Conservation (phyloP, 2,329 filamentous ascomycete genomes). For the Xylariaceae sp. region DNA sequence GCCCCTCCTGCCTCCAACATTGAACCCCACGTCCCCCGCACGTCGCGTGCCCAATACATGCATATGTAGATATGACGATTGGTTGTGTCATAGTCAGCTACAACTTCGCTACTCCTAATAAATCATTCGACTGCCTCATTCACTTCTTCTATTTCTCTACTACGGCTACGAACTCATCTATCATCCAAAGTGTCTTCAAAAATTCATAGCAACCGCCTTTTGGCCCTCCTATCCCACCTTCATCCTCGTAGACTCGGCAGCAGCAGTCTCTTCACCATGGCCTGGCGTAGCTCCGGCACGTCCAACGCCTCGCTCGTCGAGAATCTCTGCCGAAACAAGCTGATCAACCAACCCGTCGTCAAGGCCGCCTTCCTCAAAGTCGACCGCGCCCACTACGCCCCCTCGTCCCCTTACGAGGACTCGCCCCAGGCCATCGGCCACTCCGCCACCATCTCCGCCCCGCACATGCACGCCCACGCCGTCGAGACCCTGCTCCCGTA, state of each 20-base stretch:
- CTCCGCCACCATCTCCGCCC: conserved; percentile 59
- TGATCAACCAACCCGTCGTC: conserved; percentile 74
- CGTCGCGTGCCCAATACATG: no score
- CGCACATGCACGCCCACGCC: conserved; percentile 64
- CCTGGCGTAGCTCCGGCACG: conserved; percentile 81
- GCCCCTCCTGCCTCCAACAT: no score
- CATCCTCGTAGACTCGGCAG: not conserved
- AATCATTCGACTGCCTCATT: not conserved
- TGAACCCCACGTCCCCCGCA: no score
- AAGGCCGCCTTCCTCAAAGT: conserved; percentile 82
- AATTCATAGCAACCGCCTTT: conserved; percentile 2
- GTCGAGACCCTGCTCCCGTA: conserved; percentile 52
- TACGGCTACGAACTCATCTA: not conserved
- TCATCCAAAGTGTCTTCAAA: conserved; percentile 12
- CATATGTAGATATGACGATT: no score
- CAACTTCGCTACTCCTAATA: not conserved
- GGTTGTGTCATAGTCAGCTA: no score
- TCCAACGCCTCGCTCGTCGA: conserved; percentile 76
- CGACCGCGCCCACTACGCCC: conserved; percentile 84
- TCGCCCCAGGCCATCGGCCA: conserved; percentile 59
- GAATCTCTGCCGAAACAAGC: conserved; percentile 71
- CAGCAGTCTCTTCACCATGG: conserved; percentile 61
- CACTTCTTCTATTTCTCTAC: not conserved
- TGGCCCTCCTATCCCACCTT: conserved; percentile 2
- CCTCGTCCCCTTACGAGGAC: conserved; percentile 67